Evolutionary conservation across 257 asterid genomes (phyloP).

Genomic region (Ballota nigra): DNA sequence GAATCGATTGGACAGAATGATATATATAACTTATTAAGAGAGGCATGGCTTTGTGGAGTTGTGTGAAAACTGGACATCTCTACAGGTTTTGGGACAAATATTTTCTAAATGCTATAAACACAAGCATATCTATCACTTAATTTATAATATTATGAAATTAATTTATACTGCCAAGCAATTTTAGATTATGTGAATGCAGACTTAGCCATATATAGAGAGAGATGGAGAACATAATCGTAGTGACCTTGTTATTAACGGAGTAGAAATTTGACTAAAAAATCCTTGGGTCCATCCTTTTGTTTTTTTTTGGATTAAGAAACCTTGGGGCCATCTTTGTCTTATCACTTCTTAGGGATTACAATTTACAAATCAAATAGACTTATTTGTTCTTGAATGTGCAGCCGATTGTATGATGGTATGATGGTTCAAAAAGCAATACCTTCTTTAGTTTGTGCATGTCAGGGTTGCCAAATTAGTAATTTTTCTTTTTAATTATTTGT

Average conservation of each 20-base stretch:
- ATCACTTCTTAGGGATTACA: background rate
- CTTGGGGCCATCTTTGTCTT: background rate
- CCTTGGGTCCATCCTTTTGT: too few species aligned
- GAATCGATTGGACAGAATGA: background rate
- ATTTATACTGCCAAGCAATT: background rate
- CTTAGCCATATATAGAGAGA: background rate
- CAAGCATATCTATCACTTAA: background rate
- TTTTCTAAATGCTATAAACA: background rate
- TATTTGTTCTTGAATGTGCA: background rate
- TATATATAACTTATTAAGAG: conserved; percentile 5
- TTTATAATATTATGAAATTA: background rate
- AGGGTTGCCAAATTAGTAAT: background rate
- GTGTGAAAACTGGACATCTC: background rate
- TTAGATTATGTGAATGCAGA: background rate
- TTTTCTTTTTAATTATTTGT: background rate
- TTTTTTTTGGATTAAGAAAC: too few species aligned
- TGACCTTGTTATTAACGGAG: background rate
- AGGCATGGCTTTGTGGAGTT: background rate
- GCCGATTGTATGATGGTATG: background rate
- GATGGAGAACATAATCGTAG: background rate
- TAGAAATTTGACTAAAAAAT: background rate
- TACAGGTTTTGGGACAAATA: background rate
- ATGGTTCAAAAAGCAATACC: background rate
- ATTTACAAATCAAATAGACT: background rate
- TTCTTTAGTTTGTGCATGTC: conserved; percentile 1